Evolutionary conservation across 192 early-diverging fungal species (phyloP).

Genomic region (Backusella australiensis): DNA sequence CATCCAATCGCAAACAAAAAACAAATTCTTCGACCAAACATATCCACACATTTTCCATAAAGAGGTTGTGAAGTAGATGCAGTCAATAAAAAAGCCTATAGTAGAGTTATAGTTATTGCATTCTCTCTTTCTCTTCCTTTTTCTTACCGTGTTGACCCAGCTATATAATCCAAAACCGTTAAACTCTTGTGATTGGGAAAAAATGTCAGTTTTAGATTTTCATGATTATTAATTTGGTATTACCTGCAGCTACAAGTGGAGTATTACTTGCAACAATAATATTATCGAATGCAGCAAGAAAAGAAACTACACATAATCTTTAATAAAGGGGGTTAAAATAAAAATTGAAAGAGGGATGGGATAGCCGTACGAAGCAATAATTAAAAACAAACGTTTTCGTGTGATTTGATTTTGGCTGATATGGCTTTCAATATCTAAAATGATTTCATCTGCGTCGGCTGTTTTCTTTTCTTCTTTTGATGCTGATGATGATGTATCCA

Average conservation of each 20-base stretch:
- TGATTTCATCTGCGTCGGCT: not conserved
- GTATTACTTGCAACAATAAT: constrained; percentile 29
- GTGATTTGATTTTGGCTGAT: not conserved
- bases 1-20: constrained; percentile 74
- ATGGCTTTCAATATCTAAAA: not conserved
- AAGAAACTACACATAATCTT: constrained; percentile 29
- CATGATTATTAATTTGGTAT: constrained; percentile 8
- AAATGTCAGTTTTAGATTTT: not conserved
- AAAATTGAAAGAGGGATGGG: not conserved
- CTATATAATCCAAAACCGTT: constrained; percentile 30
- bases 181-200: constrained; percentile 11
- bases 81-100: constrained; percentile 45
- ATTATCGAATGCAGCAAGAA: constrained; percentile 35
- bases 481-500: not conserved
- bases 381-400: not conserved
- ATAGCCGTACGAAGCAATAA: constrained; percentile 9
- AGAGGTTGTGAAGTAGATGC: constrained; percentile 45
- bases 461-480: not conserved
- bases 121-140: not conserved
- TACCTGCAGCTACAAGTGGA: constrained; percentile 25
- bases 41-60: constrained; percentile 43
- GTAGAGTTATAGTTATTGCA: too few relatives aligned
- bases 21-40: constrained; percentile 44
- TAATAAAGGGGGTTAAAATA: not conserved
- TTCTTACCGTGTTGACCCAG: constrained; percentile 32